A percentile compares a stretch with the other conserved stretches of the same genome.
These are phyloP conservation scores for Thymus mandschuricus DNA, from an alignment of 257 asterid species.

Conservation along the genomic window DNA sequence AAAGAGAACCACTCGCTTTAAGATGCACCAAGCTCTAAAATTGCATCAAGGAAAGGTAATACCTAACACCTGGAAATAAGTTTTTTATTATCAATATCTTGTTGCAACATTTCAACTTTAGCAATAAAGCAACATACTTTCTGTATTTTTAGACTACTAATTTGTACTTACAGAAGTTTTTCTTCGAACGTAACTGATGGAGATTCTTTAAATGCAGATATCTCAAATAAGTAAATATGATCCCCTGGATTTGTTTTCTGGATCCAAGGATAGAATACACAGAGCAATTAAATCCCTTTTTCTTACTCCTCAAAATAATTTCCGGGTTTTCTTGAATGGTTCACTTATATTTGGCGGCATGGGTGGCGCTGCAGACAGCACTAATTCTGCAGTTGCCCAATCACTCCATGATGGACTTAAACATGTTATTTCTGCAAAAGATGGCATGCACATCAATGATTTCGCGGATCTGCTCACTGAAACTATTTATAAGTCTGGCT, in stretches of 20 bases:
- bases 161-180: slow-evolving; percentile 13
- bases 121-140: slow-evolving; percentile 17
- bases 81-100: slow-evolving; percentile 21
- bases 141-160: slow-evolving; percentile 18
- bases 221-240: slow-evolving; percentile 78
- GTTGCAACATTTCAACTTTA: slow-evolving; percentile 17
- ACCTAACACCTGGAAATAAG: slow-evolving; percentile 1
- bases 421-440: slow-evolving; percentile 58
- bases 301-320: slow-evolving; percentile 87
- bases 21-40: slow-evolving; percentile 91
- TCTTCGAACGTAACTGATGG: slow-evolving; percentile 24
- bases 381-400: slow-evolving; percentile 43
- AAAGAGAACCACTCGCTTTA: slow-evolving; percentile 71
- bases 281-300: slow-evolving; percentile 71
- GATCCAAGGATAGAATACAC: slow-evolving; percentile 70
- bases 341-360: slow-evolving; percentile 72
- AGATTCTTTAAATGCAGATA: slow-evolving; percentile 53
- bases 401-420: slow-evolving; percentile 69
- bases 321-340: slow-evolving; percentile 91
- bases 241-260: slow-evolving; percentile 90
- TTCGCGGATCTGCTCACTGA: slow-evolving; percentile 78
- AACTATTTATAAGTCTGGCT: slow-evolving; percentile 61
- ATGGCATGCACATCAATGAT: slow-evolving; percentile 63
- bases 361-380: slow-evolving; percentile 62
- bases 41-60: slow-evolving; percentile 70